phyloP scores from a whole-genome alignment of 805 yeast species.

The Ogataea nakhonphanomensis region DNA sequence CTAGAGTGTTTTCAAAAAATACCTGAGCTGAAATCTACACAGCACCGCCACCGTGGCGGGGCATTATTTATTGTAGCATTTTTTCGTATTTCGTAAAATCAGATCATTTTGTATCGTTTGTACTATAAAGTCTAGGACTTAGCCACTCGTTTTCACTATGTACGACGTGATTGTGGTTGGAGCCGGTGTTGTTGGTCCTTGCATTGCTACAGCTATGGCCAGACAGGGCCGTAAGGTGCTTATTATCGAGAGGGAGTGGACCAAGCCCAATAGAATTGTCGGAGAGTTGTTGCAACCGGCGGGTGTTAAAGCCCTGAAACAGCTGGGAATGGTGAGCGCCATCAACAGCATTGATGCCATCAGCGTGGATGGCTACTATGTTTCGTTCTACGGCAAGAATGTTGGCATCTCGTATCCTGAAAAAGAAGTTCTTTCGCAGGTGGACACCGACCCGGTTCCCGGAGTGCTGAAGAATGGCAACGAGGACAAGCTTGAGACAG shows the following conservation, averaged over 20 bases:
- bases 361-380: constrained; percentile 75
- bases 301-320: constrained; percentile 80
- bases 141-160: background rate
- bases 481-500: constrained; percentile 46
- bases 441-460: constrained; percentile 45
- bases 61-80: background rate
- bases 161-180: constrained; percentile 90
- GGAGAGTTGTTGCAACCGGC: constrained; percentile 98
- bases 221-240: constrained; percentile 83
- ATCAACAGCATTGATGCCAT: constrained; percentile 74
- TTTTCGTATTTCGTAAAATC: constrained; percentile 12
- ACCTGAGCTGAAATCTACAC: too few species aligned
- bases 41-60: constrained; percentile 1
- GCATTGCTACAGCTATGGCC: constrained; percentile 85
- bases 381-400: constrained; percentile 57
- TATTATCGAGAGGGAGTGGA: constrained; percentile 83
- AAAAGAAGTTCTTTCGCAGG: constrained; percentile 46
- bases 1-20: constrained; percentile 2
- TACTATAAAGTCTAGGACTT: background rate
- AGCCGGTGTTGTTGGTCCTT: constrained; percentile 98
- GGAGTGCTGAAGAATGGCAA: constrained; percentile 56
- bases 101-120: constrained; percentile 11
- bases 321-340: constrained; percentile 79
- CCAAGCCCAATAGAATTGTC: constrained; percentile 91
- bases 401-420: constrained; percentile 70